phyloP scores from a whole-genome alignment of 371 early-diverging fungal species.

The Mortierella polycephala region DNA sequence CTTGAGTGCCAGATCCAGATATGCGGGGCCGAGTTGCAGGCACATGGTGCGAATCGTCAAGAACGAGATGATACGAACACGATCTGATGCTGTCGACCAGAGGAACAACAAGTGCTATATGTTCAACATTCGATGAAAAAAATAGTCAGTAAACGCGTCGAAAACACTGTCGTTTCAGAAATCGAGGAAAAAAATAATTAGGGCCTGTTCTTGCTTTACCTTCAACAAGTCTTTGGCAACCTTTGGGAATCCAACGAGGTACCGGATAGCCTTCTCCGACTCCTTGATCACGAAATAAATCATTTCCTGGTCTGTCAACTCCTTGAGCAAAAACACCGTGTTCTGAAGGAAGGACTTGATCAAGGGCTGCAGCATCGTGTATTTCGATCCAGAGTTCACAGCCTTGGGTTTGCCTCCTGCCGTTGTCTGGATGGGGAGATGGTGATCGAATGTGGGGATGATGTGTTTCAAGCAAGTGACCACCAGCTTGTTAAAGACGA shows the following conservation, averaged over 20 bases:
- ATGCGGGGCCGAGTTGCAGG: constrained; percentile 37
- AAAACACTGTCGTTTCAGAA: not conserved
- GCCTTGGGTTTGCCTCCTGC: constrained; percentile 61
- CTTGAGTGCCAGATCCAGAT: constrained; percentile 66
- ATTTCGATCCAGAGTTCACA: constrained; percentile 68
- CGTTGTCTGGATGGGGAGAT: constrained; percentile 60
- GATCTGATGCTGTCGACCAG: constrained; percentile 72
- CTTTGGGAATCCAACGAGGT: constrained; percentile 86
- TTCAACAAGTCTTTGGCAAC: constrained; percentile 82
- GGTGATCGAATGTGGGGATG: constrained; percentile 67
- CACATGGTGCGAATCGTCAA: constrained; percentile 82
- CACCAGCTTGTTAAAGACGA: constrained; percentile 85
- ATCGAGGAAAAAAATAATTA: not conserved
- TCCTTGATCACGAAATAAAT: constrained; percentile 82
- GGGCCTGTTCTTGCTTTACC: constrained; percentile 55
- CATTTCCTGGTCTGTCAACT: constrained; percentile 86
- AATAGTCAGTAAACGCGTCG: not conserved
- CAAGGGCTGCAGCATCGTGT: constrained; percentile 76
- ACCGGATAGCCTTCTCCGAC: constrained; percentile 76
- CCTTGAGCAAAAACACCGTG: constrained; percentile 74
- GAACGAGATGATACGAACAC: constrained; percentile 84
- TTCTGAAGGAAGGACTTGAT: constrained; percentile 84
- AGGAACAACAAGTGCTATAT: constrained; percentile 61
- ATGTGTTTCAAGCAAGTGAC: constrained; percentile 67
- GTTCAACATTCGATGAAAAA: not conserved